Conservation (phyloP, 441 rosid genomes). For the Populus hybrid region DNA sequence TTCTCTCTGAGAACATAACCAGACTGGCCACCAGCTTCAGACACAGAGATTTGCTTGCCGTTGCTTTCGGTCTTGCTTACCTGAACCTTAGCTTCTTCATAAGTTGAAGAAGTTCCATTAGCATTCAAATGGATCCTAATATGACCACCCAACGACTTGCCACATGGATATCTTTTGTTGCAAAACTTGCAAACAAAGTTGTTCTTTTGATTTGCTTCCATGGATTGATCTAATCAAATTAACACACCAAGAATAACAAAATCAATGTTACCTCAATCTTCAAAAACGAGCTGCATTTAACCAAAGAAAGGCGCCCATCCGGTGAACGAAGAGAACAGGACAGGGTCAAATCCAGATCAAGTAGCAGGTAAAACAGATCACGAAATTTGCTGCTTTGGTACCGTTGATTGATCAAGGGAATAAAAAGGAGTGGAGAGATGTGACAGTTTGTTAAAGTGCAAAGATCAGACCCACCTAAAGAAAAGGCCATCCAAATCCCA, state of each 20-base stretch:
- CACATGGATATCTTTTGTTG: slow-evolving; percentile 67
- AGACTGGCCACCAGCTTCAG: slow-evolving; percentile 44
- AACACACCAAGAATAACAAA: slow-evolving; percentile 17
- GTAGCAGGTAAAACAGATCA: slow-evolving; percentile 32
- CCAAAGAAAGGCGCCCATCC: background rate
- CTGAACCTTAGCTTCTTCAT: slow-evolving; percentile 33
- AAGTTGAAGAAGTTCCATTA: slow-evolving; percentile 15
- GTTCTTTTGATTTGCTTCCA: slow-evolving; percentile 51
- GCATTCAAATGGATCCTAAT: slow-evolving; percentile 64
- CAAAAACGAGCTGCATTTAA: background rate
- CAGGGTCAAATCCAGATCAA: slow-evolving; percentile 32
- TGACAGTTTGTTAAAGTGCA: slow-evolving; percentile 56
- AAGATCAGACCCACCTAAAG: slow-evolving; percentile 56
- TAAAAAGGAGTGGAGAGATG: slow-evolving; percentile 26
- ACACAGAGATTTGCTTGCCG: slow-evolving; percentile 21
- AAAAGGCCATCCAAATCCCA: slow-evolving; percentile 36
- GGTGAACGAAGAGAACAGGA: slow-evolving; percentile 18
- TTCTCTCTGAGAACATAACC: slow-evolving; percentile 67
- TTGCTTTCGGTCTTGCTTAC: slow-evolving; percentile 12
- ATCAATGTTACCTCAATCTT: background rate
- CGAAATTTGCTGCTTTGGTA: slow-evolving; percentile 33
- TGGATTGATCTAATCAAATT: slow-evolving; percentile 26
- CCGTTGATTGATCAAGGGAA: slow-evolving; percentile 32
- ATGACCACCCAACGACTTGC: slow-evolving; percentile 89
- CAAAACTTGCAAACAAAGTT: slow-evolving; percentile 69